Evolutionary conservation across 2,329 filamentous ascomycete genomes (phyloP).

Genomic region (Alternaria brassicicola): DNA sequence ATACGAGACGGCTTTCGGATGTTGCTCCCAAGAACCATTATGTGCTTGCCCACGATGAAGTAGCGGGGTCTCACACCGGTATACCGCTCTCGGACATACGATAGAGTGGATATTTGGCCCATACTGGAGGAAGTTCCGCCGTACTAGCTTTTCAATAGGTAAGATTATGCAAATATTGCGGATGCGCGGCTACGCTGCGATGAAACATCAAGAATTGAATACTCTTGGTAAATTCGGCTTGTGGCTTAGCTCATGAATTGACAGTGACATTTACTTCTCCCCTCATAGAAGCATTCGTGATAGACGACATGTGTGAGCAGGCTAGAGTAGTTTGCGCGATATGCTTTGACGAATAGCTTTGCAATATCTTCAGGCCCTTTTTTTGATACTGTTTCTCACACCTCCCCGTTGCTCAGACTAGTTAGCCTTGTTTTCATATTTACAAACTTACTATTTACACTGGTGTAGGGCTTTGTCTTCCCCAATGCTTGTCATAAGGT

Average conservation of each 20-base stretch:
- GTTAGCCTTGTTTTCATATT: not conserved
- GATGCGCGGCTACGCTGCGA: not conserved
- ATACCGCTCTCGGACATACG: slow-evolving; percentile 14
- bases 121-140: slow-evolving; percentile 1
- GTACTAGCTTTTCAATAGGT: not conserved
- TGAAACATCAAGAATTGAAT: not conserved
- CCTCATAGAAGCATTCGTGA: not conserved
- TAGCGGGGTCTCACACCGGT: not conserved
- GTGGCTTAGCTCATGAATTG: not conserved
- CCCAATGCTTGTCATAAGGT: not conserved
- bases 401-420: not conserved
- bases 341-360: not conserved
- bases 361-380: not conserved
- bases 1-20: not conserved
- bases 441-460: no score
- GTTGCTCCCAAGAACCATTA: not conserved
- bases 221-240: not conserved
- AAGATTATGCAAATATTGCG: not conserved
- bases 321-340: not conserved
- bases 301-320: not conserved
- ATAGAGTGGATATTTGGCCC: slow-evolving; percentile 7
- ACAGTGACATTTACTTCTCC: not conserved
- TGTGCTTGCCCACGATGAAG: not conserved
- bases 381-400: not conserved
- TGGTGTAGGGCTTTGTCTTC: not conserved